Percentiles rank a stretch among this genome's conserved stretches.
Evolutionary conservation across 169 alveolate species (phyloP).

Genomic region (Plasmodium gonderi): DNA sequence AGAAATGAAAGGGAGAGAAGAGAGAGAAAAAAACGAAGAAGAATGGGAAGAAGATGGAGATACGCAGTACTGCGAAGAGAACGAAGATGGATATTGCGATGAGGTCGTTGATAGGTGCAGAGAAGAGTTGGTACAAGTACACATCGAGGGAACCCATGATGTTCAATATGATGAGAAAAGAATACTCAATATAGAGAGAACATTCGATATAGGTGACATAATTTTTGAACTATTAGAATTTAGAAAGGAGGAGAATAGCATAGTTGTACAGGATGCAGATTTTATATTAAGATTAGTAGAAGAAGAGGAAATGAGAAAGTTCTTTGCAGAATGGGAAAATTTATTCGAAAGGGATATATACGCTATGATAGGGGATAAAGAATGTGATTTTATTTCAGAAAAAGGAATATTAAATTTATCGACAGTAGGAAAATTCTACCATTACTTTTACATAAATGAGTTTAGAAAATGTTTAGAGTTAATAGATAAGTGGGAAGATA

Average conservation of each 20-base stretch:
- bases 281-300: conserved; percentile 47
- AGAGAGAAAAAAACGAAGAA: not conserved
- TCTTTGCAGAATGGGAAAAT: conserved; percentile 16
- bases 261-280: conserved; percentile 21
- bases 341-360: not conserved
- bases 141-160: not conserved
- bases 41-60: not conserved
- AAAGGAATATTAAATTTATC: conserved; percentile 27
- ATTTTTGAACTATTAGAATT: conserved; percentile 42
- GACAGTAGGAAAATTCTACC: conserved; percentile 28
- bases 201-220: not conserved
- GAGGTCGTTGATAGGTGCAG: not conserved
- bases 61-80: not conserved
- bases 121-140: not conserved
- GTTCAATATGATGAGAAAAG: not conserved
- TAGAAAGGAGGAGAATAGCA: not conserved
- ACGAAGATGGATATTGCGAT: not conserved
- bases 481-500: conserved; percentile 53
- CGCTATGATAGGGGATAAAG: not conserved
- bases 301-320: conserved; percentile 35
- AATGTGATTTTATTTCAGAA: conserved; percentile 12
- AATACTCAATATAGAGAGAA: not conserved
- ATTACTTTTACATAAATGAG: conserved; percentile 32
- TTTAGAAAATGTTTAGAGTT: conserved; percentile 39
- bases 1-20: not conserved